Conservation (phyloP, 495 filamentous ascomycete genomes). For the Staphylotrichum longicolle region DNA sequence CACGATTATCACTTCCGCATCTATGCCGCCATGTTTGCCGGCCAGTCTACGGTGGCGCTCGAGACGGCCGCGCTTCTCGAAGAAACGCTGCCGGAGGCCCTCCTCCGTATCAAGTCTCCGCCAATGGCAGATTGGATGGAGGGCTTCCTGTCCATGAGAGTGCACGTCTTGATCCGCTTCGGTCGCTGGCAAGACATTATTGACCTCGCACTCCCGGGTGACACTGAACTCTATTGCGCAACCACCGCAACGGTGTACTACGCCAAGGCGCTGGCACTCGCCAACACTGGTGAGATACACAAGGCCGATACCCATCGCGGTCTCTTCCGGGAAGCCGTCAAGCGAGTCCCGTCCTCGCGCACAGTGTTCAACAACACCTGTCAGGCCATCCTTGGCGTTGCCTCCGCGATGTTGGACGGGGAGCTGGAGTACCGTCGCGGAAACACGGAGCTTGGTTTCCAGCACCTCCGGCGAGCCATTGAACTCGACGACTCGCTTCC, state of each 20-base stretch:
- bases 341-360: slow-evolving; percentile 50
- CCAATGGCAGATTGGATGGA: slow-evolving; percentile 75
- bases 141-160: slow-evolving; percentile 58
- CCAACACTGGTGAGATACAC: slow-evolving; percentile 49
- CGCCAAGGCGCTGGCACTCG: slow-evolving; percentile 61
- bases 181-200: slow-evolving; percentile 62
- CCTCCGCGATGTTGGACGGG: slow-evolving; percentile 62
- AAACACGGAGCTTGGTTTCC: slow-evolving; percentile 55
- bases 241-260: slow-evolving; percentile 66
- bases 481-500: slow-evolving; percentile 54
- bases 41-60: slow-evolving; percentile 54
- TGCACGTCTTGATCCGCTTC: slow-evolving; percentile 66
- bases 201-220: slow-evolving; percentile 46
- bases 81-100: slow-evolving; percentile 52
- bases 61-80: slow-evolving; percentile 55
- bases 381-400: slow-evolving; percentile 57
- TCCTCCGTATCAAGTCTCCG: slow-evolving; percentile 61
- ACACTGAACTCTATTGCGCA: slow-evolving; percentile 56
- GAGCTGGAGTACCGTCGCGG: slow-evolving; percentile 64
- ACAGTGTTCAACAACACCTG: slow-evolving; percentile 66
- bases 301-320: slow-evolving; percentile 47
- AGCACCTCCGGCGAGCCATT: slow-evolving; percentile 52
- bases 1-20: slow-evolving; percentile 68
- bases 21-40: slow-evolving; percentile 71
- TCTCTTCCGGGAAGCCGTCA: slow-evolving; percentile 46